phyloP scores from a whole-genome alignment of 2,329 filamentous ascomycete genomes.

The Torrubiellomyces zombiae region DNA sequence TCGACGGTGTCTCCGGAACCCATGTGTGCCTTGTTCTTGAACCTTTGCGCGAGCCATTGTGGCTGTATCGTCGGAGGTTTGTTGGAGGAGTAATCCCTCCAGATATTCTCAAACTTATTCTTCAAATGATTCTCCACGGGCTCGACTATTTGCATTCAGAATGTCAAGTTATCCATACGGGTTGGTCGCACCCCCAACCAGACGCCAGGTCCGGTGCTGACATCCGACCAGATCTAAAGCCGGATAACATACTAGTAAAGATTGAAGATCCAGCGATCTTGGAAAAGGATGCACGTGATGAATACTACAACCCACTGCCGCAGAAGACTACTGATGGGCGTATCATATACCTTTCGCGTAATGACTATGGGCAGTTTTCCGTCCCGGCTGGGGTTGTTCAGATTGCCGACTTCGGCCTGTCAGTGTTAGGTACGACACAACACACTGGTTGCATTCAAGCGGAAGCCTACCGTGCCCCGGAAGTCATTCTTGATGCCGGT shows the following conservation, averaged over 20 bases:
- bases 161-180: conserved; percentile 9
- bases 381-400: conserved; percentile 7
- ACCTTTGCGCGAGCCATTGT: conserved; percentile 10
- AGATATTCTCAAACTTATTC: conserved; percentile 7
- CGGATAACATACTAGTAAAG: conserved; percentile 8
- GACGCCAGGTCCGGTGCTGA: background rate
- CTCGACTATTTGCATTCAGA: conserved; percentile 10
- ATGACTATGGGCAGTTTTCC: conserved; percentile 7
- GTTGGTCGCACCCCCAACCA: conserved; percentile 1
- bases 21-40: conserved; percentile 9
- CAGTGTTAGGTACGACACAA: conserved; percentile 2
- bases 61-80: conserved; percentile 9
- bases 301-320: conserved; percentile 8
- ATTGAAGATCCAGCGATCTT: conserved; percentile 7
- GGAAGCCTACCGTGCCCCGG: conserved; percentile 8
- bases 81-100: conserved; percentile 7
- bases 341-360: conserved; percentile 9
- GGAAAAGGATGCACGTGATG: conserved; percentile 6
- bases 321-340: conserved; percentile 6
- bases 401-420: conserved; percentile 7
- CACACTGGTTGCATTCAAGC: conserved; percentile 6
- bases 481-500: conserved; percentile 8
- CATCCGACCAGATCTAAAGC: conserved; percentile 7
- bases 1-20: conserved; percentile 2
- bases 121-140: conserved; percentile 8